Base-by-base conservation (phyloP, 2,329 filamentous ascomycete genomes). In the Aspergillus floridensis region DNA sequence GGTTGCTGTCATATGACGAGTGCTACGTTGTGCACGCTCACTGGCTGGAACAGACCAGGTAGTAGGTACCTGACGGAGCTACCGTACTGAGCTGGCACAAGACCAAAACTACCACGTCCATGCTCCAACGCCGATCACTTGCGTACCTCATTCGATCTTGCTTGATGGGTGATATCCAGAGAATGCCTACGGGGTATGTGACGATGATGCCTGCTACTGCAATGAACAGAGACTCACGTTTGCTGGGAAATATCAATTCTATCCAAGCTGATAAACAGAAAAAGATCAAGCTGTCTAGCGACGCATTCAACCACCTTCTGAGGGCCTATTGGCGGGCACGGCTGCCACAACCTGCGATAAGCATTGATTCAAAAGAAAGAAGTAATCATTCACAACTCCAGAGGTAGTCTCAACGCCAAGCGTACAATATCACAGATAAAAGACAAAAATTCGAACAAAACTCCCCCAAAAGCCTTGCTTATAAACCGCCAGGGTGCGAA, bases 321-420 rank as follows among this genome's bases (percentile, higher is more conserved):
- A 35, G 8, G 32, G 51, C 55, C 26, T 21, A 56, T 38, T 31
- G 56, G 29, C 46, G 49, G 56, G 58, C 35, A 53, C 58, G 38
- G 49, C 41, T 32, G 38, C 14, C 49, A 47, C 44, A 53, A 32
- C 51, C 57, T 63, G 59, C 61, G 56, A 61, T 49, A 61, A 55
- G 38, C 49, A 53, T 41, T 57, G 46, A 55, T 19, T 59, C 26
- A 48, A 44, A 57, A 29, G 59, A 29, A 29, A 7, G 59, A 60
- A 48, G 54, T 62, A 58, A 56, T 58, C 55, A 47, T 52, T 38
- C 55, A 55, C 63, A 65, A 68, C 65, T 66, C 57, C 61, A 50
- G 22, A 59, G 53, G 55, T 57, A 29, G 38, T 63, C 59, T 49
- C 26, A 69, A 72, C 70, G 72, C 72, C 70, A 65, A 63, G 66